A percentile compares a stretch with the other conserved stretches of the same genome.
These are phyloP conservation scores for Eutrema heterophyllum DNA, from an alignment of 345 rosid species.

Conservation along the genomic window DNA sequence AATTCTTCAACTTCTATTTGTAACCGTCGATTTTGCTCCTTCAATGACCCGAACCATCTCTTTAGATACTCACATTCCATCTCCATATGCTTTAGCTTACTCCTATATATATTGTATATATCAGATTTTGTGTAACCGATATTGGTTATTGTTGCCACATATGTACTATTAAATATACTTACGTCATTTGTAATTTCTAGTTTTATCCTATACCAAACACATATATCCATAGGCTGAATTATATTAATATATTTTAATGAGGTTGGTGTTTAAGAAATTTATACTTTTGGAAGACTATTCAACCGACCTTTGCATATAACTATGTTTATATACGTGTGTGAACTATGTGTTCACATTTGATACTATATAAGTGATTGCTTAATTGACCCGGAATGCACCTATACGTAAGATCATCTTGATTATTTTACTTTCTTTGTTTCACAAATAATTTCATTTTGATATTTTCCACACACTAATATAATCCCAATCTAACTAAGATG, in stretches of 20 bases:
- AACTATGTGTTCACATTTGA: conserved; percentile 21
- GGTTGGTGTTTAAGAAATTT: conserved; percentile 8
- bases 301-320: not conserved
- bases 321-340: not conserved
- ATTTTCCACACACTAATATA: not conserved
- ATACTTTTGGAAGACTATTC: conserved; percentile 18
- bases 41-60: conserved; percentile 51
- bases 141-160: not conserved
- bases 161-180: not conserved
- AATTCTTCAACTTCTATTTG: conserved; percentile 56
- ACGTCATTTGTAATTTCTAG: not conserved
- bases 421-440: not conserved
- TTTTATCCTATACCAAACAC: not conserved
- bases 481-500: not conserved
- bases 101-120: conserved; percentile 30
- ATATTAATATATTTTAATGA: not conserved
- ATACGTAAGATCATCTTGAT: not conserved
- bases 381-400: conserved; percentile 14
- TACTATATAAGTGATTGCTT: conserved; percentile 13
- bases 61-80: conserved; percentile 52
- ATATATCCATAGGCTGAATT: not conserved
- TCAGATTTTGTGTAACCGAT: not conserved
- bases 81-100: conserved; percentile 66
- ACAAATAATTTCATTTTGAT: not conserved
- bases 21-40: conserved; percentile 56